Conservation (phyloP, 1,284 basidiomycete species). For the Exobasidium rhododendri region DNA sequence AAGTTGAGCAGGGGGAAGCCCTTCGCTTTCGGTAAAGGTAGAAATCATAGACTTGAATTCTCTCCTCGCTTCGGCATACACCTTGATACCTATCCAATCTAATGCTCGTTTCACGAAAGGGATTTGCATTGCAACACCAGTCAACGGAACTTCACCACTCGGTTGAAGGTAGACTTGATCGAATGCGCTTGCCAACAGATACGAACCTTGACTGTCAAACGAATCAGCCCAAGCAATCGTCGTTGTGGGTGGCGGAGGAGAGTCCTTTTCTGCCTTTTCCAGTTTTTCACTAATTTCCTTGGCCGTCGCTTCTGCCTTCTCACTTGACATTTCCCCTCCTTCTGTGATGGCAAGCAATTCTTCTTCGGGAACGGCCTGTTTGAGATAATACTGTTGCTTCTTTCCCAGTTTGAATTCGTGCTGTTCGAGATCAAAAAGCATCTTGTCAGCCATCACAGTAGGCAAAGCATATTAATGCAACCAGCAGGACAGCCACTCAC, state of each 20-base stretch:
- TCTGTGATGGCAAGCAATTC: neutral
- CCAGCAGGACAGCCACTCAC: neutral
- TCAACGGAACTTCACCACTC: conserved; percentile 55
- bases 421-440: too few relatives aligned
- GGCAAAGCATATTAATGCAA: neutral
- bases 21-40: conserved; percentile 36
- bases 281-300: neutral
- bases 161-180: conserved; percentile 58
- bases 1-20: conserved; percentile 34
- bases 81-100: conserved; percentile 56
- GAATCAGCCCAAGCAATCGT: conserved; percentile 57
- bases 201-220: conserved; percentile 56
- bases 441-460: neutral
- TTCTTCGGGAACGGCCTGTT: neutral
- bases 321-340: neutral
- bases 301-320: neutral
- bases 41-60: conserved; percentile 56
- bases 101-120: conserved; percentile 53
- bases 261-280: conserved; percentile 6
- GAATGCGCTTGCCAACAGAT: conserved; percentile 55
- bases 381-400: conserved; percentile 27
- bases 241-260: neutral
- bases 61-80: conserved; percentile 54
- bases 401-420: conserved; percentile 55
- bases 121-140: conserved; percentile 48